phyloP scores from a whole-genome alignment of 768 basidiomycete genomes.

The Boletus rubropictus region DNA sequence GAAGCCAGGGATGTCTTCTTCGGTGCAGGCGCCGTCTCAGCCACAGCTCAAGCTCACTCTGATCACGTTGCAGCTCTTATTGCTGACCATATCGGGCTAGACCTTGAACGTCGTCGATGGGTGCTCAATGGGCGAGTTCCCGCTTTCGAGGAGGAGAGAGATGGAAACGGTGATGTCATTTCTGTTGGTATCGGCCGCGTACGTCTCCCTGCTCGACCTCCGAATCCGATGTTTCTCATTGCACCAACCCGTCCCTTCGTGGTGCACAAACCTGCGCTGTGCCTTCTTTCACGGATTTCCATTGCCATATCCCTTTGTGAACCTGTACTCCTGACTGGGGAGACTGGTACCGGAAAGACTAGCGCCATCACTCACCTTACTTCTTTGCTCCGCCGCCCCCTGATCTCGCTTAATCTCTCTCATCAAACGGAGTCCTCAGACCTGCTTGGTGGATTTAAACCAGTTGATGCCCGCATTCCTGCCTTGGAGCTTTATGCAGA shows the following conservation, averaged over 20 bases:
- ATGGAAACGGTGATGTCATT: constrained; percentile 53
- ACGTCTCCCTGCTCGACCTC: constrained; percentile 45
- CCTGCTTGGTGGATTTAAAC: constrained; percentile 91
- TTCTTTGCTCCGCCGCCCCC: constrained; percentile 61
- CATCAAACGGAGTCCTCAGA: constrained; percentile 96
- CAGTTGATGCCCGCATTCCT: constrained; percentile 82
- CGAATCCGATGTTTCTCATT: constrained; percentile 31
- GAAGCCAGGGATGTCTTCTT: constrained; percentile 92
- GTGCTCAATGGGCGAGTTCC: constrained; percentile 62
- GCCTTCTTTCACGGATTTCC: constrained; percentile 75
- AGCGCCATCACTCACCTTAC: constrained; percentile 86
- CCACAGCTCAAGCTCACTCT: constrained; percentile 44
- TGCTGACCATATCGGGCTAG: constrained; percentile 59
- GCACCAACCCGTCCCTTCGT: constrained; percentile 63
- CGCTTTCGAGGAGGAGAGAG: constrained; percentile 60
- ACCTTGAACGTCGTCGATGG: constrained; percentile 66
- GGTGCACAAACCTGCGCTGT: constrained; percentile 77
- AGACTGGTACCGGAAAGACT: constrained; percentile 99
- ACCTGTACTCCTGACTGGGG: constrained; percentile 88
- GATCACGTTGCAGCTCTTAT: constrained; percentile 48
- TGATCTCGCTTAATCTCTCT: constrained; percentile 89
- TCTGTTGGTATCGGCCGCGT: constrained; percentile 60
- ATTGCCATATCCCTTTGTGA: constrained; percentile 68
- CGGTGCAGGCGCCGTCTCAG: constrained; percentile 55
- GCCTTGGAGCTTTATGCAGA: constrained; percentile 62